A percentile compares a stretch with the other conserved stretches of the same genome.
phyloP scores from a whole-genome alignment of 2,329 filamentous ascomycete species.

The Aureobasidium sp. region DNA sequence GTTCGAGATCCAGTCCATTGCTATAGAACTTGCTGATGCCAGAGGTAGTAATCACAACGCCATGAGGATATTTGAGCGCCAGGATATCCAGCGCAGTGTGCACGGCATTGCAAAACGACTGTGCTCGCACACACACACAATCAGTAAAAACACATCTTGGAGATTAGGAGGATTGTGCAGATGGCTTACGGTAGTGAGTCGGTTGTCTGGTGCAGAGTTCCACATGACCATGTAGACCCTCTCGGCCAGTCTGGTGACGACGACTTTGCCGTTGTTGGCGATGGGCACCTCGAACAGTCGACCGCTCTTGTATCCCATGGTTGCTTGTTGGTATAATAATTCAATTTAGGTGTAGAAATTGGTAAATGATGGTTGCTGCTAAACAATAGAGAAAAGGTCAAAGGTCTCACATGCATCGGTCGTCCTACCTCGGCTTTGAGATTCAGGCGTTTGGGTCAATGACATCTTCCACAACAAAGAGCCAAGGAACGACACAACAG shows the following conservation, averaged over 20 bases:
- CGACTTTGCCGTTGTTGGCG: slow-evolving; percentile 30
- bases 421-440: slow-evolving; percentile 1
- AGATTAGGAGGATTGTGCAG: no score
- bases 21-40: slow-evolving; percentile 70
- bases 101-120: slow-evolving; percentile 55
- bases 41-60: slow-evolving; percentile 69
- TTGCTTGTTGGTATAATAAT: not conserved
- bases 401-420: not conserved
- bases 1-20: slow-evolving; percentile 70
- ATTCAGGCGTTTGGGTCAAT: not conserved
- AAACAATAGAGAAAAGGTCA: not conserved
- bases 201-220: slow-evolving; percentile 64
- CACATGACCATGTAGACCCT: slow-evolving; percentile 66
- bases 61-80: slow-evolving; percentile 57
- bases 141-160: no score
- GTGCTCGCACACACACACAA: not conserved
- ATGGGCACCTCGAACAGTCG: slow-evolving; percentile 25
- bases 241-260: slow-evolving; percentile 51
- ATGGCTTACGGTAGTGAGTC: slow-evolving; percentile 48
- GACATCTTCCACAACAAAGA: not conserved
- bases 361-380: not conserved
- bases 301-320: slow-evolving; percentile 2
- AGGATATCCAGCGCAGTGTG: slow-evolving; percentile 66
- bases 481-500: not conserved
- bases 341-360: not conserved